Conservation (phyloP, 2,329 filamentous ascomycete species). For the Laburnicola sp. region DNA sequence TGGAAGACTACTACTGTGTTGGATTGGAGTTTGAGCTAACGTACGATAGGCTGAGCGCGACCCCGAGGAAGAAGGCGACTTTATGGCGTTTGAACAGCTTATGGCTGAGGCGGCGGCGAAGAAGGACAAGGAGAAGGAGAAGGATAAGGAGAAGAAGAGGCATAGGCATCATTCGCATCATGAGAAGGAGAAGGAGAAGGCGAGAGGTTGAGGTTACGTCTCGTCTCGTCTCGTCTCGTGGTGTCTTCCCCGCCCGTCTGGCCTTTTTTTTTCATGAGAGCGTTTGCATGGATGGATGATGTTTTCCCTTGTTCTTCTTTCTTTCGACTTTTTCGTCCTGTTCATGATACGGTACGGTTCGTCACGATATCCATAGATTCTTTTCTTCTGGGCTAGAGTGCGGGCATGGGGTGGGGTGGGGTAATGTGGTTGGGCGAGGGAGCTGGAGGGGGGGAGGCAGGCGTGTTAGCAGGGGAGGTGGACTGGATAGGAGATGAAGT, state of each 20-base stretch:
- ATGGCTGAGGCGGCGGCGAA: slow-evolving; percentile 96
- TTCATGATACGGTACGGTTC: too few species aligned
- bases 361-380: slow-evolving; percentile 38
- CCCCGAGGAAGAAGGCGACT: slow-evolving; percentile 95
- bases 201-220: slow-evolving; percentile 12
- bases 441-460: not conserved
- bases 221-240: not conserved
- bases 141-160: slow-evolving; percentile 59
- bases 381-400: slow-evolving; percentile 8
- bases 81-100: slow-evolving; percentile 97
- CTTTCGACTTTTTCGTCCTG: not conserved
- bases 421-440: too few species aligned
- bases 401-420: too few species aligned
- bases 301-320: slow-evolving; percentile 12
- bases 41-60: slow-evolving; percentile 73
- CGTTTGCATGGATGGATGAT: not conserved
- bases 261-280: not conserved
- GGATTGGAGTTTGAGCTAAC: slow-evolving; percentile 7
- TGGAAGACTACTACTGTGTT: not conserved
- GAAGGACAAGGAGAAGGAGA: slow-evolving; percentile 80
- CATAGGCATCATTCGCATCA: slow-evolving; percentile 32
- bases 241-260: not conserved
- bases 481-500: too few species aligned
- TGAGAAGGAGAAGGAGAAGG: slow-evolving; percentile 33
- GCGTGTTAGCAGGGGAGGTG: too few species aligned